These are phyloP conservation scores for Gymnopilus dilepis DNA, from an alignment of 768 basidiomycete genomes.

Conservation along the genomic window DNA sequence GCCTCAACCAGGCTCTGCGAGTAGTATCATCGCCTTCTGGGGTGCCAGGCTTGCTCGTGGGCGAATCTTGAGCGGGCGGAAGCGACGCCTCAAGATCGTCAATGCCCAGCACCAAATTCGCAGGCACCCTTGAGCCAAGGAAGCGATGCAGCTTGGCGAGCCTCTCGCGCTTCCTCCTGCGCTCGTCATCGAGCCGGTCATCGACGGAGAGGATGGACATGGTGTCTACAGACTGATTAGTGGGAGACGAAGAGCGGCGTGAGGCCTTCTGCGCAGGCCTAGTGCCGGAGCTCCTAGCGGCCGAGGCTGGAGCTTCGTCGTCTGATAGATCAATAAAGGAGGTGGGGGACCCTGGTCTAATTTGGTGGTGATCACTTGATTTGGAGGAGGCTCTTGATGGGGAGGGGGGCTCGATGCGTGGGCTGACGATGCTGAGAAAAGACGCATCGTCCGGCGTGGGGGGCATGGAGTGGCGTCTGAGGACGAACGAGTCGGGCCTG, in stretches of 20 bases:
- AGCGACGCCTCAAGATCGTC: constrained; percentile 36
- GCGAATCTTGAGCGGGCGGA: constrained; percentile 23
- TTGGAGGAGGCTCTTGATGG: constrained; percentile 13
- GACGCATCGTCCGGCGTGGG: constrained; percentile 52
- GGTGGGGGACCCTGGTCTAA: constrained; percentile 38
- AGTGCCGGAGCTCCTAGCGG: background rate
- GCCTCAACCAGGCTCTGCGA: constrained; percentile 50
- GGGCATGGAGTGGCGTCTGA: constrained; percentile 62
- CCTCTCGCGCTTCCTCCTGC: constrained; percentile 72
- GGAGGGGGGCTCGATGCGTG: constrained; percentile 21
- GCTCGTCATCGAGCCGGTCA: constrained; percentile 63
- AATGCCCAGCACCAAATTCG: constrained; percentile 65
- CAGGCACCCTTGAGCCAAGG: constrained; percentile 81
- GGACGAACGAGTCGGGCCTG: constrained; percentile 25
- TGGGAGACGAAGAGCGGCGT: constrained; percentile 29
- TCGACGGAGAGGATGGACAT: constrained; percentile 45
- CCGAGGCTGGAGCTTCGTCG: constrained; percentile 40
- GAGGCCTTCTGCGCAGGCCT: background rate
- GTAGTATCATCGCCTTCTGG: constrained; percentile 33
- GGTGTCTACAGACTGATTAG: constrained; percentile 52
- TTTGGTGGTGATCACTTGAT: constrained; percentile 24
- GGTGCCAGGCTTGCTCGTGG: constrained; percentile 7
- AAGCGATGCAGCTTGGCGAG: constrained; percentile 85
- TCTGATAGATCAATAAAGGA: constrained; percentile 77
- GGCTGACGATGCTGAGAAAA: constrained; percentile 35